Evolutionary conservation across 495 filamentous ascomycete genomes (phyloP).

Genomic region (Aspergillus indologenus): DNA sequence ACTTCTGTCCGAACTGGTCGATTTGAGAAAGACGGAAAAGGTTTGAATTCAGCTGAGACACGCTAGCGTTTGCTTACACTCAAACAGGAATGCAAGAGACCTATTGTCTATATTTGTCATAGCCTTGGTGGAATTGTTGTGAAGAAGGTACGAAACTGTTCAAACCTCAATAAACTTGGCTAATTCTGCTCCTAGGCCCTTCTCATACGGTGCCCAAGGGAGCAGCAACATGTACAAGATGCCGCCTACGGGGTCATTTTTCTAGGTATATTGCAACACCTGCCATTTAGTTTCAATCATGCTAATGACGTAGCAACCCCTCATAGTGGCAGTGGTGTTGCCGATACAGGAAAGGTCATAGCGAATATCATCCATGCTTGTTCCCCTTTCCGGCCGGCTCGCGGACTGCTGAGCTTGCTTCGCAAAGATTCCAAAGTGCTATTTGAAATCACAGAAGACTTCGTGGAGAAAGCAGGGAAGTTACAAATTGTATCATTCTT

Average conservation of each 20-base stretch:
- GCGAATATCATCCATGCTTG: slow-evolving; percentile 1
- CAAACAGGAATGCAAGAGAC: no score
- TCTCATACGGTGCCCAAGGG: not conserved
- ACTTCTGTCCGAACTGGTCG: no score
- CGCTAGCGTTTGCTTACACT: no score
- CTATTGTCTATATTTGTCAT: no score
- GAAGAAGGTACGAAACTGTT: not conserved
- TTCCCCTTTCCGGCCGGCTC: not conserved
- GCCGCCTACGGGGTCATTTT: not conserved
- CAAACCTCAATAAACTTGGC: not conserved
- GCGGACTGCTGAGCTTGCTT: not conserved
- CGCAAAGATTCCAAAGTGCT: slow-evolving; percentile 1
- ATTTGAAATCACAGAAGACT: slow-evolving; percentile 3
- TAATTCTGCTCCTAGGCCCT: not conserved
- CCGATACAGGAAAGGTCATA: not conserved
- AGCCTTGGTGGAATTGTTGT: not conserved
- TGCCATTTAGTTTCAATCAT: slow-evolving; percentile 4
- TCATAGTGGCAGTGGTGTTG: not conserved
- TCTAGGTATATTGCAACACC: not conserved
- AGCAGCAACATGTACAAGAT: not conserved
- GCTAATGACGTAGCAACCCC: not conserved
- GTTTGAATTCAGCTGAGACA: no score
- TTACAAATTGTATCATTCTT: slow-evolving; percentile 2
- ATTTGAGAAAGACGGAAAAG: no score
- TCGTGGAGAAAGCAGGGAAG: not conserved